Evolutionary conservation across 768 basidiomycete genomes (phyloP).

Genomic region (Clitopilus hobsonii): DNA sequence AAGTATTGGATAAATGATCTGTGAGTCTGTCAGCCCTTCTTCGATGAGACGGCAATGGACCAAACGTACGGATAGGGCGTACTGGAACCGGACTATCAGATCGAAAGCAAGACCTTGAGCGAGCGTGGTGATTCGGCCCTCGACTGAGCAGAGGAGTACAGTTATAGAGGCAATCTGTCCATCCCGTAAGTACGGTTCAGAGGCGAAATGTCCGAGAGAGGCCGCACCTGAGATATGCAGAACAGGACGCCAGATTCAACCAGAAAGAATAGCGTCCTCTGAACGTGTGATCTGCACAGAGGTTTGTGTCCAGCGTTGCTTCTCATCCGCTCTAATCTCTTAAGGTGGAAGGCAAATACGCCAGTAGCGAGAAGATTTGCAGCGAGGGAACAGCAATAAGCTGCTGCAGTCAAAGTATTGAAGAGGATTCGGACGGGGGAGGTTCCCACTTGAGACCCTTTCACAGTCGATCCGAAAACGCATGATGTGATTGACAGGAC

Average conservation of each 20-base stretch:
- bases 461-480: not conserved
- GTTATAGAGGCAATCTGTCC: not conserved
- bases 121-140: not conserved
- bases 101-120: not conserved
- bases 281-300: not conserved
- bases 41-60: not conserved
- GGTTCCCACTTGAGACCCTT: not conserved
- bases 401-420: not conserved
- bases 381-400: not conserved
- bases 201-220: not conserved
- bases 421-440: not conserved
- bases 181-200: not conserved
- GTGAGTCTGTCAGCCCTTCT: not conserved
- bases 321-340: not conserved
- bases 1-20: not conserved
- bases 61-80: not conserved
- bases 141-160: not conserved
- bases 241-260: not conserved
- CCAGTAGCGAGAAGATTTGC: not conserved
- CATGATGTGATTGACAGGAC: not conserved
- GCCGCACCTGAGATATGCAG: not conserved
- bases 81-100: not conserved
- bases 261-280: not conserved
- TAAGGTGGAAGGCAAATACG: slow-evolving; percentile 1
- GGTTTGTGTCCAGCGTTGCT: not conserved